Evolutionary conservation across 805 yeast genomes (phyloP), one percentile per base, ranked within the genome.

Genomic region (Kuraishia capsulata): DNA sequence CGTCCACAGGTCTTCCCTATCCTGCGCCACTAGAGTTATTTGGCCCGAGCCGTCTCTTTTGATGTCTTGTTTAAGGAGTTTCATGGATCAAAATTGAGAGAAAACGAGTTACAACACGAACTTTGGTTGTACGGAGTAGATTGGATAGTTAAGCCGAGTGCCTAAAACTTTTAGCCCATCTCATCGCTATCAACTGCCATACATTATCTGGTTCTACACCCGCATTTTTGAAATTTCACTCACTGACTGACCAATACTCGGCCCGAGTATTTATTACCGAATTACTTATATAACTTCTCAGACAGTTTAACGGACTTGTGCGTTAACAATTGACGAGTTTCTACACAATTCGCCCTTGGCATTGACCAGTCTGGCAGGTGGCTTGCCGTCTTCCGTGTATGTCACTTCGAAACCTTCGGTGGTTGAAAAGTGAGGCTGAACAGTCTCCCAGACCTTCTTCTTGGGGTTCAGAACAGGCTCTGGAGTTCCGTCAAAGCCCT

Each of bases 361-460:
- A 62, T 84, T 88, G 39, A 87, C 84, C 59, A 90, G 74, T 59
- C 72, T 81, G 51, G 64, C 71, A 44, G 76, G 78, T 39, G 80
- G 78, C 56, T 80, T 79, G 48, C 94, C 94, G 53, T 80, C 87
- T 50, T 70, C 67, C 53, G 81, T 81, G 71, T 76, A 90, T 44
- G 85, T 72, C 32, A 90, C 96, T 55, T 84, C 84, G 42, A 79
- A 71, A 36, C 67, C 65, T 30, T 77, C 92, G 48, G 69, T 77
- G 23, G 97, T 90, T 41, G 90, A 68, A 71, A 92, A 89, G 43
- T 73, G 70, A 38, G 97, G 97, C 71, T 92, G 98, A 47, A 84
- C 69, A 38, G 89, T 74, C 73, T 92, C 98, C 94, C 96, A 92
- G 45, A 89, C 71, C 75, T 92, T 92, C 83, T 92, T 92, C 81